phyloP scores from a whole-genome alignment of 140 eudicot genomes.

The Erigeron philadelphicus region DNA sequence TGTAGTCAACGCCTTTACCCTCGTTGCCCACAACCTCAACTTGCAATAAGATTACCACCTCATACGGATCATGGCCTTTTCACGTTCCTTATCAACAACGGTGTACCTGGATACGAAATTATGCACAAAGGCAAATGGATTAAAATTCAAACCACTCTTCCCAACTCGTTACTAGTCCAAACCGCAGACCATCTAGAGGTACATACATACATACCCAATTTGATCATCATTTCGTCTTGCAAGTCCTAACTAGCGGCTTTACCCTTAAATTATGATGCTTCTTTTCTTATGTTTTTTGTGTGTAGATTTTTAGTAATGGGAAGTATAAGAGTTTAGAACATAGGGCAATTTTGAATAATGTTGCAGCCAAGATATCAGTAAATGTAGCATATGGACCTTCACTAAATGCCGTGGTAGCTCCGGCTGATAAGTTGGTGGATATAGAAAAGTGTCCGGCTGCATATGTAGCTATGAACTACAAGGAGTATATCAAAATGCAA shows the following conservation, averaged over 20 bases:
- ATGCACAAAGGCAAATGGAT: slow-evolving; percentile 56
- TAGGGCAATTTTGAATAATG: slow-evolving; percentile 49
- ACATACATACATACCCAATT: background rate
- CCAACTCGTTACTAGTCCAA: slow-evolving; percentile 60
- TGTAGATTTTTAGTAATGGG: slow-evolving; percentile 62
- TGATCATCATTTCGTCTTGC: too few species aligned
- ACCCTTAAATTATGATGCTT: background rate
- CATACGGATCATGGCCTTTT: slow-evolving; percentile 77
- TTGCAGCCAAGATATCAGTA: slow-evolving; percentile 45
- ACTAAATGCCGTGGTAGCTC: slow-evolving; percentile 45
- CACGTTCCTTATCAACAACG: slow-evolving; percentile 49
- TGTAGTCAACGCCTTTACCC: slow-evolving; percentile 49
- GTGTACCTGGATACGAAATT: slow-evolving; percentile 53
- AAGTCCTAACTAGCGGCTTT: background rate
- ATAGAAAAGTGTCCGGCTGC: slow-evolving; percentile 23
- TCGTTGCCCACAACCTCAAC: slow-evolving; percentile 60
- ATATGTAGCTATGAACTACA: slow-evolving; percentile 48
- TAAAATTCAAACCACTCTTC: slow-evolving; percentile 39
- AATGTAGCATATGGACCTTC: slow-evolving; percentile 50
- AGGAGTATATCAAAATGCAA: slow-evolving; percentile 43
- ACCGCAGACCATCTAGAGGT: slow-evolving; percentile 72
- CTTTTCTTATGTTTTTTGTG: background rate
- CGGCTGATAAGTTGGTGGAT: slow-evolving; percentile 37
- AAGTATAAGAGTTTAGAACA: slow-evolving; percentile 59
- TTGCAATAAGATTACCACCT: slow-evolving; percentile 53